Evolutionary conservation across 352 stramenopile species (phyloP).

Genomic region (Sclerospora graminicola): DNA sequence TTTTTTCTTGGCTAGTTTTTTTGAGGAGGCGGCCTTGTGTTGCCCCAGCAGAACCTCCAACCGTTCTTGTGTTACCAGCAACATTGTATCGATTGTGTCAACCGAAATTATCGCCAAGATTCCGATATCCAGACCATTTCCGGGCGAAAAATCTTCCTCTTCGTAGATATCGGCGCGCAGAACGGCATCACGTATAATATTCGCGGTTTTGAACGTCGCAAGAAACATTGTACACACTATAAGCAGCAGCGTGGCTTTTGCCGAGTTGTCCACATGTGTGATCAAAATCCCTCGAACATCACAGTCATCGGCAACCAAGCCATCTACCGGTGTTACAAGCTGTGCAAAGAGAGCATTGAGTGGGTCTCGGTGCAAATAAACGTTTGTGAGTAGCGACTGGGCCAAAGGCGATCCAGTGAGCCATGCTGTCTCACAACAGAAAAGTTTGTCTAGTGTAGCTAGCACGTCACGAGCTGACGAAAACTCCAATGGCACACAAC

Average conservation of each 20-base stretch:
- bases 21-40: slow-evolving; percentile 33
- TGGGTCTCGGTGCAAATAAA: slow-evolving; percentile 80
- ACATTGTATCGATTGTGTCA: slow-evolving; percentile 28
- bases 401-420: slow-evolving; percentile 73
- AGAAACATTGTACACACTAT: slow-evolving; percentile 62
- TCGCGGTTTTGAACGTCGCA: slow-evolving; percentile 62
- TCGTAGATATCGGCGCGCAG: slow-evolving; percentile 93
- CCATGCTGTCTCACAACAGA: slow-evolving; percentile 72
- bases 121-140: slow-evolving; percentile 51
- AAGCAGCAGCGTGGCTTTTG: slow-evolving; percentile 50
- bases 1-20: slow-evolving; percentile 63
- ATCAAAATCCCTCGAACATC: slow-evolving; percentile 24
- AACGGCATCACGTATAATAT: slow-evolving; percentile 73
- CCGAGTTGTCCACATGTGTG: slow-evolving; percentile 20
- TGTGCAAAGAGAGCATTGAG: slow-evolving; percentile 57
- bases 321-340: slow-evolving; percentile 25
- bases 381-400: slow-evolving; percentile 85
- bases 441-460: slow-evolving; percentile 66
- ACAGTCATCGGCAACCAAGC: slow-evolving; percentile 9
- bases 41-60: slow-evolving; percentile 30
- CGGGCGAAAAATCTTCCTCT: slow-evolving; percentile 90
- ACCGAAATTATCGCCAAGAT: slow-evolving; percentile 29
- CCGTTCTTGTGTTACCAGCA: slow-evolving; percentile 35
- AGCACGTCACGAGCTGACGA: slow-evolving; percentile 54
- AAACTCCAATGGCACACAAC: slow-evolving; percentile 45